These are phyloP conservation scores for Capsella bursapastoris DNA, from an alignment of 345 rosid species.

Conservation along the genomic window DNA sequence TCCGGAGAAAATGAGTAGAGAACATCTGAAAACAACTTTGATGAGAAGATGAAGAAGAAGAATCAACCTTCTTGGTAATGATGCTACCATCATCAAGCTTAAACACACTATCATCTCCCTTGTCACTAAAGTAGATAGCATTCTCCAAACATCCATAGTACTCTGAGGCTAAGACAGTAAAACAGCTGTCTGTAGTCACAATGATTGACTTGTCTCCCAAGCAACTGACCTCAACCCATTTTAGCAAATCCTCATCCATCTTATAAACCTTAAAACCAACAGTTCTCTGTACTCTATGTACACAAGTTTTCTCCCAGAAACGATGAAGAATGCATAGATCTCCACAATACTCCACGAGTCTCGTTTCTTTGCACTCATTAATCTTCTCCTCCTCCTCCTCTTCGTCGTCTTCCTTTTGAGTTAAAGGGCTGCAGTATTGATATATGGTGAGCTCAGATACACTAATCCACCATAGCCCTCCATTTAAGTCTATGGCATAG, in stretches of 20 bases:
- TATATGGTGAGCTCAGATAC: not conserved
- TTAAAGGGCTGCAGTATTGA: not conserved
- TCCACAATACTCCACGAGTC: slow-evolving; percentile 19
- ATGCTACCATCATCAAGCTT: slow-evolving; percentile 14
- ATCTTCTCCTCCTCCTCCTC: not conserved
- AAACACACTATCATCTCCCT: not conserved
- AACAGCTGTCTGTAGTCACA: slow-evolving; percentile 5
- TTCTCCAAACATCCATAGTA: slow-evolving; percentile 15
- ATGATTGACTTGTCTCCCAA: slow-evolving; percentile 20
- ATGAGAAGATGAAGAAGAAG: not conserved
- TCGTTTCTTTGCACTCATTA: slow-evolving; percentile 8
- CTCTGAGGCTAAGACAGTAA: not conserved
- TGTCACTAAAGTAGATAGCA: not conserved
- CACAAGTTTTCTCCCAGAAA: not conserved
- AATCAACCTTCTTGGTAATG: not conserved
- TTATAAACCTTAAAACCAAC: not conserved
- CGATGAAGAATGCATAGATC: slow-evolving; percentile 8
- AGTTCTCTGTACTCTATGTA: not conserved
- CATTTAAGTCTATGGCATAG: slow-evolving; percentile 10
- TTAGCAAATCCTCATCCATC: not conserved
- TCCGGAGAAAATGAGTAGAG: not conserved
- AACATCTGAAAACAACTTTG: slow-evolving; percentile 3
- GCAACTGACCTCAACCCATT: not conserved
- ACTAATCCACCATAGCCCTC: slow-evolving; percentile 16
- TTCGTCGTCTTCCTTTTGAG: not conserved